These are phyloP conservation scores for Clathrospora elynae DNA, from an alignment of 2,329 filamentous ascomycete genomes.

Conservation along the genomic window DNA sequence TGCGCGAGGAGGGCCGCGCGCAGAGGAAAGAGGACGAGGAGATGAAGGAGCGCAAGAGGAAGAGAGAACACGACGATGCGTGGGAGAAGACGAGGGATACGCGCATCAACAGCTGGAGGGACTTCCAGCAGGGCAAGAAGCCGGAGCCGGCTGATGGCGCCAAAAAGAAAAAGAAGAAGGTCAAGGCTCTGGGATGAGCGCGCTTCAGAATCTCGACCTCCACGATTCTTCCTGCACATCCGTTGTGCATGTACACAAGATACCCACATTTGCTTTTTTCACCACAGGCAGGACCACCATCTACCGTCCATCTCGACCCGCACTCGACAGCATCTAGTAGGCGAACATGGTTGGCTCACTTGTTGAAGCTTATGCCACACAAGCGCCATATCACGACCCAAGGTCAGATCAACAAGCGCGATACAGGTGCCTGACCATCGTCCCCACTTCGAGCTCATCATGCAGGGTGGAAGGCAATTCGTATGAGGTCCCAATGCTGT, in stretches of 20 bases:
- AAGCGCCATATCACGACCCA: not conserved
- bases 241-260: not conserved
- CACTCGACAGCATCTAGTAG: constrained; percentile 14
- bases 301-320: not conserved
- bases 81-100: constrained; percentile 94
- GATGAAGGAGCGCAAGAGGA: constrained; percentile 64
- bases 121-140: constrained; percentile 73
- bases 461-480: too few relatives aligned
- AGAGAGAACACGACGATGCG: constrained; percentile 86
- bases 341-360: constrained; percentile 13
- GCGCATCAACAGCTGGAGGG: constrained; percentile 90
- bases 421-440: not conserved
- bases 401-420: not conserved
- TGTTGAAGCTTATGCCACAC: constrained; percentile 13
- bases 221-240: not conserved
- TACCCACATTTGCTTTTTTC: constrained; percentile 5
- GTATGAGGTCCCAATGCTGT: not conserved
- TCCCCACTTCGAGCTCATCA: too few relatives aligned
- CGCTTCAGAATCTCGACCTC: not conserved
- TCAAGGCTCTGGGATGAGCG: constrained; percentile 57
- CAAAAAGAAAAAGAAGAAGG: constrained; percentile 59
- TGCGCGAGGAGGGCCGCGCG: constrained; percentile 94
- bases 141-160: constrained; percentile 55
- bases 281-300: constrained; percentile 1
- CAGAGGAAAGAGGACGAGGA: constrained; percentile 87